Percentiles rank a stretch among this genome's conserved stretches.
phyloP scores from a whole-genome alignment of 2,329 filamentous ascomycete genomes.

The Neonectria neomacrospora region DNA sequence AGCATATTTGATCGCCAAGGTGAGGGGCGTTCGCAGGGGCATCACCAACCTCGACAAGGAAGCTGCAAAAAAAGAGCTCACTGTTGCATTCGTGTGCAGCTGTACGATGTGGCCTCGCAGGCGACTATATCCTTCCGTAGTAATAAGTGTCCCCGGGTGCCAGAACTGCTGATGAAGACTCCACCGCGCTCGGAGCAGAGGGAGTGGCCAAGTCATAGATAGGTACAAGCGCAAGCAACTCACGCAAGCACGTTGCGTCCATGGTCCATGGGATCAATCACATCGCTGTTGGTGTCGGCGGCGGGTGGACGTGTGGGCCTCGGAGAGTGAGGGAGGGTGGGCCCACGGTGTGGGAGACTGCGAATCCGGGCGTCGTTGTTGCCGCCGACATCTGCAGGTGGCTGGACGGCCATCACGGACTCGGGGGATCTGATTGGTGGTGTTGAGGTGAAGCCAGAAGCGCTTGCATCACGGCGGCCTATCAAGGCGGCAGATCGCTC shows the following conservation, averaged over 20 bases:
- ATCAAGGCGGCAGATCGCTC: slow-evolving; percentile 39
- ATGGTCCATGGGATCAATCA: no score
- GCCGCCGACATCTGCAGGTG: slow-evolving; percentile 58
- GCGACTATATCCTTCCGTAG: background rate
- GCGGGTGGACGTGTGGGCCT: slow-evolving; percentile 5
- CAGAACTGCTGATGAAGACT: background rate
- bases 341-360: slow-evolving; percentile 22
- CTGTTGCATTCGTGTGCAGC: slow-evolving; percentile 13
- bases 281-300: slow-evolving; percentile 17
- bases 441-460: slow-evolving; percentile 31
- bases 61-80: slow-evolving; percentile 22
- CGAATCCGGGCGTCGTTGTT: slow-evolving; percentile 52
- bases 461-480: slow-evolving; percentile 39
- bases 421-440: slow-evolving; percentile 52
- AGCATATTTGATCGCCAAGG: slow-evolving; percentile 8
- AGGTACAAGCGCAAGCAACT: slow-evolving; percentile 1
- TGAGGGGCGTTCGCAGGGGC: slow-evolving; percentile 13
- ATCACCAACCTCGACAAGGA: slow-evolving; percentile 17
- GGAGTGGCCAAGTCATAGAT: background rate
- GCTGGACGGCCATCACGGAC: slow-evolving; percentile 54
- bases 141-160: slow-evolving; percentile 11
- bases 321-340: slow-evolving; percentile 17
- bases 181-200: no score
- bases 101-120: slow-evolving; percentile 20
- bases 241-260: slow-evolving; percentile 7